phyloP scores from a whole-genome alignment of 257 asterid species.

The Salvia rosmarinus region DNA sequence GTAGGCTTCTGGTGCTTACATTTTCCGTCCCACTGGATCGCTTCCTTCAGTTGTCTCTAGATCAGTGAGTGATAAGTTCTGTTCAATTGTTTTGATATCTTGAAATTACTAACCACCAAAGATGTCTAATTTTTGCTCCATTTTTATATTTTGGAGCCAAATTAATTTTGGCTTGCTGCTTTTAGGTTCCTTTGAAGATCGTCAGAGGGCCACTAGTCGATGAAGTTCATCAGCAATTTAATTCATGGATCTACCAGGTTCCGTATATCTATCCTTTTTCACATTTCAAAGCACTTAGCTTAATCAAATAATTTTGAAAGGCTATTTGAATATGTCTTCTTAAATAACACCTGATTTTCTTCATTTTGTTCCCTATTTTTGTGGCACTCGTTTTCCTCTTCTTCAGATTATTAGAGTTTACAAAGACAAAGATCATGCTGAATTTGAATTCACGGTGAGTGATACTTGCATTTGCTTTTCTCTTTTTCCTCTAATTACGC shows the following conservation, averaged over 20 bases:
- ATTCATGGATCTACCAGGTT: conserved; percentile 87
- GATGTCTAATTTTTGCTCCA: not conserved
- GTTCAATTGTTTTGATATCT: conserved; percentile 18
- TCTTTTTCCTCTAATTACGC: conserved; percentile 24
- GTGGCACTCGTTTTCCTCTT: conserved; percentile 26
- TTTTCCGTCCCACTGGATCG: conserved; percentile 72
- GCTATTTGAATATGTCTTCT: too few relatives aligned
- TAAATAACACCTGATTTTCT: too few relatives aligned
- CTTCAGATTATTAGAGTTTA: conserved; percentile 73
- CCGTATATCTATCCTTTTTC: not conserved
- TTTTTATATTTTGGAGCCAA: not conserved
- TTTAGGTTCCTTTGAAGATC: conserved; percentile 70
- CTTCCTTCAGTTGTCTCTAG: conserved; percentile 61
- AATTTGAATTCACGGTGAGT: conserved; percentile 83
- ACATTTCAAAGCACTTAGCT: not conserved
- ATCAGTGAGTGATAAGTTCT: conserved; percentile 47
- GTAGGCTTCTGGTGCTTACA: conserved; percentile 88
- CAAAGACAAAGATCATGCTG: conserved; percentile 86
- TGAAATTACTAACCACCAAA: not conserved
- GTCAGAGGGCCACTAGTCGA: conserved; percentile 72
- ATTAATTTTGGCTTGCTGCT: conserved; percentile 6
- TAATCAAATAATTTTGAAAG: too few relatives aligned
- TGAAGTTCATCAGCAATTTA: conserved; percentile 85
- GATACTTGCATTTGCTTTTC: conserved; percentile 3
- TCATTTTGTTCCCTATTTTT: not conserved